Evolutionary conservation across 257 asterid genomes (phyloP), one percentile per base, ranked within the genome.

Genomic region (Lavandula angustifolia): DNA sequence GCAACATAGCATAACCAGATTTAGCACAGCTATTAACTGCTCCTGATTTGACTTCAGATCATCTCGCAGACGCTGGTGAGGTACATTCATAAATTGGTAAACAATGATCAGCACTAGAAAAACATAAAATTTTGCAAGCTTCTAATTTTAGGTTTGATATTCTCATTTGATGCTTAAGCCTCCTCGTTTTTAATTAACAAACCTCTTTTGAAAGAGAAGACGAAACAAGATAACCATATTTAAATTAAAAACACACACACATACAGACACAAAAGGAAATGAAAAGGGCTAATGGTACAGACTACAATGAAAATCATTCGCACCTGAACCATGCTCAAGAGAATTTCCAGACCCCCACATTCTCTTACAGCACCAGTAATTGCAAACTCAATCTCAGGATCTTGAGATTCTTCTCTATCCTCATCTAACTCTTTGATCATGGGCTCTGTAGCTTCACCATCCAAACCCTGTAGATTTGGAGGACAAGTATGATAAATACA

Each of bases 361-460:
- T 94, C 96, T 54, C 91, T 87, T 70, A 94, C 97, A 62, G 99
- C 94, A 73, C 89, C 92, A 6, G 99, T 84, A 67, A 94, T 94
- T 38, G 96, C 95, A 76, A 94, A 94, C 81, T 94, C 99, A 70
- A 94, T 83, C 82, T 94, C 99, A 69, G 99, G 99, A 78, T 94
- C 99, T 81, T 94, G 99, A 42, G 96, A 80, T 84, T 94, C 99
- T 81, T 94, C 99, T 71, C 97, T 81, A 72, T 94, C 99, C 80
- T 94, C 99, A 32, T 94, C 99, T 55, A 94, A 69, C 78, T 94
- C 99, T 81, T 94, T 94, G 77, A 94, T 94, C 99, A 94, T 94
- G 70, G 99, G 99, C 78, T 94, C 99, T 22, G 99, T 94, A 70
- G 99, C 99, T 82, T 94, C 99, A 70, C 99, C 99, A 80, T 94